Evolutionary conservation across 768 basidiomycete genomes (phyloP).

Genomic region (Naematelia encephala): DNA sequence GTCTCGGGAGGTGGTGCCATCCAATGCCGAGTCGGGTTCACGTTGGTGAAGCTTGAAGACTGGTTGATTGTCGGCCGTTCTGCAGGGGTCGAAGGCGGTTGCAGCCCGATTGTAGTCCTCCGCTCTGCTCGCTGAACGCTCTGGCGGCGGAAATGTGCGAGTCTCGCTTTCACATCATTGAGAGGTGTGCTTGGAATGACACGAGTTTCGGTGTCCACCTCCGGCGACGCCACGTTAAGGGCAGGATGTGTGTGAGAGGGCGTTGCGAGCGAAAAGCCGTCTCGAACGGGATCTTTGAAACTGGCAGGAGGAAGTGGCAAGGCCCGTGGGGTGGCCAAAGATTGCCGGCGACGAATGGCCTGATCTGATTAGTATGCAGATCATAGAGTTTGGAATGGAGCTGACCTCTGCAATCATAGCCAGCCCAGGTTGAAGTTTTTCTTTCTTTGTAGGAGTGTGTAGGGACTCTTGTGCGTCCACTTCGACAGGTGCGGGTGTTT

Average conservation of each 20-base stretch:
- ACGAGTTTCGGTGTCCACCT: not conserved
- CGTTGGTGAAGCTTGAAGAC: conserved; percentile 20
- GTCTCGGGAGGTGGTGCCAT: conserved; percentile 9
- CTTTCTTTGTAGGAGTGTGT: not conserved
- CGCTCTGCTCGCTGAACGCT: conserved; percentile 20
- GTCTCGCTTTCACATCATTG: conserved; percentile 26
- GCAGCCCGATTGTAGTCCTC: conserved; percentile 42
- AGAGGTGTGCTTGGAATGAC: conserved; percentile 7
- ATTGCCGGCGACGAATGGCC: conserved; percentile 27
- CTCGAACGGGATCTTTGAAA: conserved; percentile 33
- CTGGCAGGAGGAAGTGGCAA: conserved; percentile 35
- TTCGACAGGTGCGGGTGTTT: conserved; percentile 4
- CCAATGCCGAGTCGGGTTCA: not conserved
- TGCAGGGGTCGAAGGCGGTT: conserved; percentile 33
- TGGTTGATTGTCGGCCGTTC: not conserved
- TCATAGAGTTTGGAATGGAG: not conserved
- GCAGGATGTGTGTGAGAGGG: conserved; percentile 22
- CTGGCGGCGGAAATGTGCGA: conserved; percentile 32
- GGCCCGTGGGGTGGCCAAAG: conserved; percentile 42
- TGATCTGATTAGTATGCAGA: conserved; percentile 14
- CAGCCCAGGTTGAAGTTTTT: not conserved
- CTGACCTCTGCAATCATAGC: conserved; percentile 14
- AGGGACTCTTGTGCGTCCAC: conserved; percentile 7
- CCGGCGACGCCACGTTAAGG: conserved; percentile 1
- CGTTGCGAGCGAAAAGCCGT: conserved; percentile 13